Conservation (phyloP, 129 eudicot species). For the Lactuca saligna region DNA sequence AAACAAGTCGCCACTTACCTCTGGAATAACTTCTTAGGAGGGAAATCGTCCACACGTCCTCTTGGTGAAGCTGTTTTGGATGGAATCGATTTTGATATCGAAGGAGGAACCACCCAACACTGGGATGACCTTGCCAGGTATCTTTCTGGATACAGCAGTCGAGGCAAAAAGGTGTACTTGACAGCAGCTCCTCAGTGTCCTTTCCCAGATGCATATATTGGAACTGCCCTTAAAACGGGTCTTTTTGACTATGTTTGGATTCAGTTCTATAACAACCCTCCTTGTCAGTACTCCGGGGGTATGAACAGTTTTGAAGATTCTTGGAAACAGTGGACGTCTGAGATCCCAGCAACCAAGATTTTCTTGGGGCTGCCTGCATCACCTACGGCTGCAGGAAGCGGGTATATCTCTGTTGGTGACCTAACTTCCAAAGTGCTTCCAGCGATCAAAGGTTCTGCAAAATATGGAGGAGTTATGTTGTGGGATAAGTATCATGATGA, state of each 20-base stretch:
- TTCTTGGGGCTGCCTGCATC: conserved; percentile 50
- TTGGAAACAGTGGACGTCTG: conserved; percentile 49
- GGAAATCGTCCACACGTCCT: conserved; percentile 27
- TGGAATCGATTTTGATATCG: conserved; percentile 45
- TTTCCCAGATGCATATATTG: conserved; percentile 41
- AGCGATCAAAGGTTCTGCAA: conserved; percentile 30
- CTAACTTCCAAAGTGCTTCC: conserved; percentile 36
- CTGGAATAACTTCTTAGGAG: conserved; percentile 44
- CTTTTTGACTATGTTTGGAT: conserved; percentile 51
- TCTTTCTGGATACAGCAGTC: conserved; percentile 18
- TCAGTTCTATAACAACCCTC: conserved; percentile 48
- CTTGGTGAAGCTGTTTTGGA: conserved; percentile 38
- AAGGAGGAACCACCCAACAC: conserved; percentile 27
- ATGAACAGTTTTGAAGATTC: conserved; percentile 28
- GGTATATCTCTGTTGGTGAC: conserved; percentile 36
- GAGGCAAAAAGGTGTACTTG: conserved; percentile 36
- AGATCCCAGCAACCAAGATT: conserved; percentile 36
- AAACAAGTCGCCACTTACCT: conserved; percentile 37
- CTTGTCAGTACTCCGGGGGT: conserved; percentile 43
- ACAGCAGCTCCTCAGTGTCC: conserved; percentile 53
- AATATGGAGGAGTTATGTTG: conserved; percentile 43
- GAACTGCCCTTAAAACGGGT: conserved; percentile 42
- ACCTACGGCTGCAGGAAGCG: conserved; percentile 43
- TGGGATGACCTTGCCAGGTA: conserved; percentile 40
- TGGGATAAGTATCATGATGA: conserved; percentile 36